These are phyloP conservation scores for Barnettozyma botsteinii DNA, from an alignment of 805 yeast genomes.

Conservation along the genomic window DNA sequence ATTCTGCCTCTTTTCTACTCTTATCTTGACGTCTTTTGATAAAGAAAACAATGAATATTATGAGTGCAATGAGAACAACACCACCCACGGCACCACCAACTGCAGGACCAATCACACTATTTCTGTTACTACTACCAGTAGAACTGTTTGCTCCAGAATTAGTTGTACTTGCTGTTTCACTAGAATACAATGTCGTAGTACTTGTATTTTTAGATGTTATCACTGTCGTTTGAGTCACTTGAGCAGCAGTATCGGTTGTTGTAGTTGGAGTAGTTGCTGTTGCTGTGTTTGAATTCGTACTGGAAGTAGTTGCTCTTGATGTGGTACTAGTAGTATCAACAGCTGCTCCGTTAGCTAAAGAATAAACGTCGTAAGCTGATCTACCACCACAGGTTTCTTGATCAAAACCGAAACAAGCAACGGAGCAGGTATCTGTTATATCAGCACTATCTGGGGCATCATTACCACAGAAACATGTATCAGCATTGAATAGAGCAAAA, in stretches of 20 bases:
- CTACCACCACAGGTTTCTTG: constrained; percentile 60
- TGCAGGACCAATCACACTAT: constrained; percentile 44
- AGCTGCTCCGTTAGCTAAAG: constrained; percentile 24
- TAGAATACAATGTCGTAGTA: constrained; percentile 19
- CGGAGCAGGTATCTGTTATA: constrained; percentile 30
- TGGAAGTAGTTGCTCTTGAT: neutral
- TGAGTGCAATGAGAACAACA: constrained; percentile 38
- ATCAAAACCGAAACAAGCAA: constrained; percentile 52
- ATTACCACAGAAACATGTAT: constrained; percentile 56
- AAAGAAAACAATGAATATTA: constrained; percentile 36
- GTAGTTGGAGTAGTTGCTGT: constrained; percentile 18
- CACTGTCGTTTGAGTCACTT: constrained; percentile 13
- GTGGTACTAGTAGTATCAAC: neutral
- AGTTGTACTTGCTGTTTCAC: constrained; percentile 24
- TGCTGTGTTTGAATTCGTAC: constrained; percentile 9
- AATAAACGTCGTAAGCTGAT: constrained; percentile 40
- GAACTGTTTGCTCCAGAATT: constrained; percentile 8
- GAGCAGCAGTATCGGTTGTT: neutral
- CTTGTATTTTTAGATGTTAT: constrained; percentile 15
- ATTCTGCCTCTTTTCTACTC: constrained; percentile 35
- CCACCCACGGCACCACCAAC: constrained; percentile 63
- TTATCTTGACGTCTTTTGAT: constrained; percentile 32
- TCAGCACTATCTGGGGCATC: constrained; percentile 32
- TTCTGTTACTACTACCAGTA: constrained; percentile 8
- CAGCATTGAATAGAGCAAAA: constrained; percentile 44